Percentiles rank a stretch among this genome's conserved stretches.
phyloP scores from a whole-genome alignment of 202 grass and related monocot genomes.

The Saccharum hybrid region DNA sequence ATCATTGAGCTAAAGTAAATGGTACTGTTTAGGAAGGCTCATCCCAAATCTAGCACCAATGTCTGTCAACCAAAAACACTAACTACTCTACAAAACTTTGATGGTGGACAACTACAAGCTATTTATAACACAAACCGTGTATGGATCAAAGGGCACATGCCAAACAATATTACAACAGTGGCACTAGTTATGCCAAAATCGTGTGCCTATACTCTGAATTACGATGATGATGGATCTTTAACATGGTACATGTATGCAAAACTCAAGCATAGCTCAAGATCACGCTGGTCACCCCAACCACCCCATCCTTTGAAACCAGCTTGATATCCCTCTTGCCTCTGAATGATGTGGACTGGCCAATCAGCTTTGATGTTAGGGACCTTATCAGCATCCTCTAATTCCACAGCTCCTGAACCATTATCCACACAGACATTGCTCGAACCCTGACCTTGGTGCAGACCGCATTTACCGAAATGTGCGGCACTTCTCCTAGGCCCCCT shows the following conservation, averaged over 20 bases:
- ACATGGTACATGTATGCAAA: slow-evolving; percentile 93
- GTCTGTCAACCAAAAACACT: slow-evolving; percentile 19
- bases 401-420: slow-evolving; percentile 51
- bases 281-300: slow-evolving; percentile 89
- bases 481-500: slow-evolving; percentile 83
- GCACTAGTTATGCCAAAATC: slow-evolving; percentile 29
- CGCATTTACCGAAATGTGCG: slow-evolving; percentile 92
- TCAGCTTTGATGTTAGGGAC: slow-evolving; percentile 73
- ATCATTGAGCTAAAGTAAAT: slow-evolving; percentile 39
- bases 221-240: slow-evolving; percentile 42
- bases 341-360: slow-evolving; percentile 68
- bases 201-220: slow-evolving; percentile 32
- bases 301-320: slow-evolving; percentile 98
- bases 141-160: slow-evolving; percentile 29
- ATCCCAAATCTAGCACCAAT: slow-evolving; percentile 39
- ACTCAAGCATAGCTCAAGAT: slow-evolving; percentile 82
- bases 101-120: slow-evolving; percentile 8
- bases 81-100: slow-evolving; percentile 53
- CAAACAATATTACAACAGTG: slow-evolving; percentile 53
- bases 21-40: slow-evolving; percentile 41
- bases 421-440: slow-evolving; percentile 65
- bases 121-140: slow-evolving; percentile 47
- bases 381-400: slow-evolving; percentile 63
- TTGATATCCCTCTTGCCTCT: slow-evolving; percentile 73
- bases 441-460: slow-evolving; percentile 88